Evolutionary conservation across 139 green algal genomes (phyloP).

Genomic region (Chlorella sorokiniana): DNA sequence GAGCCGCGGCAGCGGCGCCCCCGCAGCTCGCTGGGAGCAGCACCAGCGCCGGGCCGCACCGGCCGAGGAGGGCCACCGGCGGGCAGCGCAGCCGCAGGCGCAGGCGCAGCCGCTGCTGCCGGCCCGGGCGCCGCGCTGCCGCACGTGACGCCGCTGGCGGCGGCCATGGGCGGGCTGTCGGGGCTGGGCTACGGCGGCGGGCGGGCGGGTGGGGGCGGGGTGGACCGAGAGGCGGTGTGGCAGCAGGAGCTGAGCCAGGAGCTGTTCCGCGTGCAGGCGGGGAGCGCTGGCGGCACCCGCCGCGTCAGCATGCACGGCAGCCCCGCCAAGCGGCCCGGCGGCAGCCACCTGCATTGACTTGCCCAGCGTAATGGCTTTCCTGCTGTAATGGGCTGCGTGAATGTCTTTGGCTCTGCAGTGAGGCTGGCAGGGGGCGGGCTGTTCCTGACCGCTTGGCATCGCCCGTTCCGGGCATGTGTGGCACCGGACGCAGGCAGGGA

Average conservation of each 20-base stretch:
- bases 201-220: not conserved
- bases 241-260: conserved; percentile 33
- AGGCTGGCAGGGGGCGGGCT: no score
- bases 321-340: conserved; percentile 5
- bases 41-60: not conserved
- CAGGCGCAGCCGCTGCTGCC: not conserved
- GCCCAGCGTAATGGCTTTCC: not conserved
- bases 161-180: conserved; percentile 1
- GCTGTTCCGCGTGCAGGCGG: conserved; percentile 6
- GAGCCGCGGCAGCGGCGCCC: not conserved
- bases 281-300: not conserved
- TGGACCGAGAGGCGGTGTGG: conserved; percentile 4
- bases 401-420: no score
- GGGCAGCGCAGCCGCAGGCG: not conserved
- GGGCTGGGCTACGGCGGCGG: not conserved
- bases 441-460: no score
- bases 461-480: no score
- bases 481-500: no score
- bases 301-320: conserved; percentile 7
- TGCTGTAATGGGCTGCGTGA: not conserved
- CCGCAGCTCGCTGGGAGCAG: no score
- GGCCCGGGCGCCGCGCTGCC: not conserved
- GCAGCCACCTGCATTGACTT: not conserved
- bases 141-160: not conserved
- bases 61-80: not conserved